Evolutionary conservation across 257 asterid genomes (phyloP).

Genomic region (Verbena officinalis): DNA sequence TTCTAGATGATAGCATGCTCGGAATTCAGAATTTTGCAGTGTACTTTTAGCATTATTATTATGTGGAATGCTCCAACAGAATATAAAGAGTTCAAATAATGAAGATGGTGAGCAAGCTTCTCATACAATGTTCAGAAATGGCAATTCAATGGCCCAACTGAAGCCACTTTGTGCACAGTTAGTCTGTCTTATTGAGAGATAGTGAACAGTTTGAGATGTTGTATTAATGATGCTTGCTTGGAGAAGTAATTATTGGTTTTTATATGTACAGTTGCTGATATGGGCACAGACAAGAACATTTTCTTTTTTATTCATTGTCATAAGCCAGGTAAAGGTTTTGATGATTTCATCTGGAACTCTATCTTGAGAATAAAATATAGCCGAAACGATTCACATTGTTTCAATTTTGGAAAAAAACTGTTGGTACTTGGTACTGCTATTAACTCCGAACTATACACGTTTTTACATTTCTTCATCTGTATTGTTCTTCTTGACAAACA

Average conservation of each 20-base stretch:
- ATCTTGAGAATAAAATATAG: background rate
- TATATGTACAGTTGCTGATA: conserved; percentile 23
- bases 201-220: conserved; percentile 7
- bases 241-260: conserved; percentile 18
- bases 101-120: conserved; percentile 25
- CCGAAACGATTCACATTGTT: background rate
- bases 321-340: conserved; percentile 11
- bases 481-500: no score
- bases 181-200: background rate
- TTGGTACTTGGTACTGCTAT: background rate
- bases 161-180: background rate
- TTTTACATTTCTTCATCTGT: no score
- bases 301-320: background rate
- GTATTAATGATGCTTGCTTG: conserved; percentile 23
- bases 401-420: background rate
- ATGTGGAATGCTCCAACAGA: conserved; percentile 21
- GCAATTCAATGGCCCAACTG: no score
- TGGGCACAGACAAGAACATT: background rate
- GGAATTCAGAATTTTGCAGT: background rate
- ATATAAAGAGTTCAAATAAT: background rate
- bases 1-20: conserved; percentile 56
- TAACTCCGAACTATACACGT: no score
- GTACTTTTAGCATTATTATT: conserved; percentile 12
- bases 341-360: background rate
- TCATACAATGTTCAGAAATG: conserved; percentile 9